Evolutionary conservation across 495 filamentous ascomycete genomes (phyloP).

Genomic region (Annulohypoxylon nitens): DNA sequence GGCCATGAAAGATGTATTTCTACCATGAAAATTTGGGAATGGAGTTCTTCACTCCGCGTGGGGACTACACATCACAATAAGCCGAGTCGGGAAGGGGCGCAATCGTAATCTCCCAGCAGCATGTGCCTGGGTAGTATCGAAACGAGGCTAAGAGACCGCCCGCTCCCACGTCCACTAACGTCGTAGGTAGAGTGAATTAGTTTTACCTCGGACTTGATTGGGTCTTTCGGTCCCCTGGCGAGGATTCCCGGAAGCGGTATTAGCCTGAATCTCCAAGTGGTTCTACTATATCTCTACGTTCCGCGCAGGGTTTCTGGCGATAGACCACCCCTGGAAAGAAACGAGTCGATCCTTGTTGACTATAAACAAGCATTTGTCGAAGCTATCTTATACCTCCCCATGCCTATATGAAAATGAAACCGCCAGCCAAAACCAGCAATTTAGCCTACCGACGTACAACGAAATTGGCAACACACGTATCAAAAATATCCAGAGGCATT

Average conservation of each 20-base stretch:
- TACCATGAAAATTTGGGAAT: conserved; percentile 34
- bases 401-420: conserved; percentile 28
- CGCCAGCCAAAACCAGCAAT: conserved; percentile 30
- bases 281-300: conserved; percentile 33
- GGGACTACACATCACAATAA: conserved; percentile 19
- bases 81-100: conserved; percentile 35
- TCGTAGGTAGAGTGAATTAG: conserved; percentile 39
- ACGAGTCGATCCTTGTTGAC: conserved; percentile 24
- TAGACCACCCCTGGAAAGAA: conserved; percentile 10
- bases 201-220: conserved; percentile 42
- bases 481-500: neutral
- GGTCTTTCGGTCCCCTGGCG: conserved; percentile 33
- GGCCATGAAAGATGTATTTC: neutral
- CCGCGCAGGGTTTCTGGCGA: conserved; percentile 40
- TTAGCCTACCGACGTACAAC: conserved; percentile 29
- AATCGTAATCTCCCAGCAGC: conserved; percentile 32
- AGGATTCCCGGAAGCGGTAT: conserved; percentile 40
- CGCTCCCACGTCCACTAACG: conserved; percentile 28
- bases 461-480: neutral
- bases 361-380: conserved; percentile 11
- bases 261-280: conserved; percentile 39
- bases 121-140: conserved; percentile 37
- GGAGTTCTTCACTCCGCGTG: conserved; percentile 45
- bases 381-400: conserved; percentile 13
- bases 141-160: conserved; percentile 28